Conservation (phyloP, 768 basidiomycete genomes). For the Lactarius quietus region DNA sequence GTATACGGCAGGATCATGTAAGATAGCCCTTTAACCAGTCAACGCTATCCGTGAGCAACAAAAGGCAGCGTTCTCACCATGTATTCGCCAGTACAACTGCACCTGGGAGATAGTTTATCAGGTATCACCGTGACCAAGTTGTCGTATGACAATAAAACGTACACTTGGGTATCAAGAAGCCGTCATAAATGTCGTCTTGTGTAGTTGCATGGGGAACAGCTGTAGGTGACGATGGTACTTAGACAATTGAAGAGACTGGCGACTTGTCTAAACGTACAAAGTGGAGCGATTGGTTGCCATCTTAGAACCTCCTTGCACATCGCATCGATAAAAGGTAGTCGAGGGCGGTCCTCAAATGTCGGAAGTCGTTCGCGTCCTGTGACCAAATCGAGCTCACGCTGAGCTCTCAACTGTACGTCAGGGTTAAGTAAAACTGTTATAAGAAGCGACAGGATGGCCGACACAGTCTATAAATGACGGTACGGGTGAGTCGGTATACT, state of each 20-base stretch:
- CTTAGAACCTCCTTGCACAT: slow-evolving; percentile 9
- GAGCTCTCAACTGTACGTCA: slow-evolving; percentile 3
- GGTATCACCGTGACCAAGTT: too few species aligned
- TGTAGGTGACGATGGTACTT: not conserved
- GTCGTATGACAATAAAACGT: not conserved
- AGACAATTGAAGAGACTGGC: not conserved
- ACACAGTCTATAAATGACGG: too few species aligned
- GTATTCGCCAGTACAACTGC: not conserved
- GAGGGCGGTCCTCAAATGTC: slow-evolving; percentile 6
- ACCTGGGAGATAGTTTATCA: not conserved
- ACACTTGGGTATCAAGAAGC: slow-evolving; percentile 3
- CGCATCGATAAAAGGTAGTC: slow-evolving; percentile 4
- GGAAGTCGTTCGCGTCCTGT: slow-evolving; percentile 1
- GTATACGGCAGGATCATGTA: not conserved
- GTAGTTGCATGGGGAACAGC: not conserved
- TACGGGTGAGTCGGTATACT: too few species aligned
- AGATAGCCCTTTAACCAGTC: not conserved
- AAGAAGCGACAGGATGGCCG: too few species aligned
- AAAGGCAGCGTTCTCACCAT: not conserved
- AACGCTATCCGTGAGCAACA: too few species aligned
- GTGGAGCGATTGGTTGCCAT: not conserved
- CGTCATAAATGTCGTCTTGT: not conserved
- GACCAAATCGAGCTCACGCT: slow-evolving; percentile 5
- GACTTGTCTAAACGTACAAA: not conserved
- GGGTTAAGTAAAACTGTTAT: not conserved